These are phyloP conservation scores for Corchorus capsularis DNA, from an alignment of 345 rosid genomes.

Conservation along the genomic window DNA sequence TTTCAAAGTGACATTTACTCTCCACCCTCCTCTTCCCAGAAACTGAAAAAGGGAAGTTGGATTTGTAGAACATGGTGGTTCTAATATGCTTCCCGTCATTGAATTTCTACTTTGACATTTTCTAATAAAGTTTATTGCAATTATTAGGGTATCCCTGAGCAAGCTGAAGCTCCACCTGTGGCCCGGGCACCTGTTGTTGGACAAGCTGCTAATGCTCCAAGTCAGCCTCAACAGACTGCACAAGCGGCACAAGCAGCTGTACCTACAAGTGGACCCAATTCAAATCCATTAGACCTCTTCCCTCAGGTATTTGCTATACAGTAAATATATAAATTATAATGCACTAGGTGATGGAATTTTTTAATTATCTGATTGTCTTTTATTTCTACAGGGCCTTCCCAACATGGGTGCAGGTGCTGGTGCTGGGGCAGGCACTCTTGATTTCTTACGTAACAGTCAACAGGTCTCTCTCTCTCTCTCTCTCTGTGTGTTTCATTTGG, in stretches of 20 bases:
- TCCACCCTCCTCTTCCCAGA: neutral
- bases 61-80: neutral
- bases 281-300: constrained; percentile 85
- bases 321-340: neutral
- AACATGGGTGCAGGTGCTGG: constrained; percentile 61
- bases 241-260: constrained; percentile 49
- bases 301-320: constrained; percentile 64
- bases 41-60: neutral
- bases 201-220: constrained; percentile 57
- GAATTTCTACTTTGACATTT: neutral
- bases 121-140: neutral
- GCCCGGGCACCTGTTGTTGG: constrained; percentile 42
- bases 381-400: constrained; percentile 77
- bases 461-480: constrained; percentile 49
- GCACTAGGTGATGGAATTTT: neutral
- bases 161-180: constrained; percentile 63
- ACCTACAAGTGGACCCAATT: constrained; percentile 75
- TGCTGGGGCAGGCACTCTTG: constrained; percentile 77
- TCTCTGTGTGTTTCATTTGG: neutral
- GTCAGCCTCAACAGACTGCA: constrained; percentile 46
- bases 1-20: neutral
- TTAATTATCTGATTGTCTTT: constrained; percentile 16
- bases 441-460: constrained; percentile 84
- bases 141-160: constrained; percentile 76
- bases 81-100: neutral